Base-by-base conservation (phyloP, 1,139 yeast genomes). In the Yamadazyma songkhlaensis region DNA sequence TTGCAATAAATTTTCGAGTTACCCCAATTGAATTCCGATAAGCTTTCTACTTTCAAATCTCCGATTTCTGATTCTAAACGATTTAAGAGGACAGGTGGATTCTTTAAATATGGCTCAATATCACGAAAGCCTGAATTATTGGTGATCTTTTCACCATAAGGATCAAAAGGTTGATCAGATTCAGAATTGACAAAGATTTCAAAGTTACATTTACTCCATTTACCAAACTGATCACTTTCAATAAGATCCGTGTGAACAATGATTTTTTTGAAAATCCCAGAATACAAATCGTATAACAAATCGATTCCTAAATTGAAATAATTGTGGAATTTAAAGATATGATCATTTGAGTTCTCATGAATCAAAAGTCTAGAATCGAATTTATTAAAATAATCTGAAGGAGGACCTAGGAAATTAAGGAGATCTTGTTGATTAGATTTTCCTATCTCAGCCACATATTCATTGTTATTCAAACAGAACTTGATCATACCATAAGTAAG, bases 251-350 rank as follows among this genome's bases (percentile, higher is more conserved):
- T 68, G 50, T 79, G 84, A 6, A 77, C 34, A 2, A 77, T 62
- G 13, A 47, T 37, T 23, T 46, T 45, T 8, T 32, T 36, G 17
- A 77, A 54, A 0, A 58, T 50, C 3, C 71, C 67, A 34, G 41
- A 45, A 43, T 62, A 63, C 32, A 72, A 51, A 40, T 72, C 72
- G 49, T 77, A 79, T 26, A 78, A 54, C 5, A 78, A 54, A 50
- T 79, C 84, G 31, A 79, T 53, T 0, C 85, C 85, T 40, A 55
- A 62, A 21, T 64, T 55, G 51, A 68, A 79, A 51, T 79, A 79
- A 49, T 78, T 79, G 53, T 79, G 83, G 46, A 78, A 74, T 43
- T 71, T 73, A 45, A 53, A 35, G 29, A 42, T 44, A 35, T 37
- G 38, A 8, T 26, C 25, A 25, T 50, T 63, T 11, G 31, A 28